Percentiles rank a stretch among this genome's conserved stretches.
Evolutionary conservation across 345 rosid species (phyloP).

Genomic region (Nasturtium officinale): DNA sequence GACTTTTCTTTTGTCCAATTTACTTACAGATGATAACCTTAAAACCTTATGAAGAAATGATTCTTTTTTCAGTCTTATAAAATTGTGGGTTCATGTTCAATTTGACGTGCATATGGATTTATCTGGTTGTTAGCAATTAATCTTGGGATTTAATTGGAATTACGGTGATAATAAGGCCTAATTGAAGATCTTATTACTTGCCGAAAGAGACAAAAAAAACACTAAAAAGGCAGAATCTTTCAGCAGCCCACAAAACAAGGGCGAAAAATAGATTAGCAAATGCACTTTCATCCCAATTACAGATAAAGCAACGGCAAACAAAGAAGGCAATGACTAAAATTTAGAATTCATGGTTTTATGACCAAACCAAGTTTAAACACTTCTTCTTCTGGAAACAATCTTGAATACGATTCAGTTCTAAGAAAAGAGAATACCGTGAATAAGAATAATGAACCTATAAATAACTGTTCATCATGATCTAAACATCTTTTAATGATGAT

Average conservation of each 20-base stretch:
- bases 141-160: background rate
- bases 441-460: constrained; percentile 29
- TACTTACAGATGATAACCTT: constrained; percentile 11
- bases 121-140: background rate
- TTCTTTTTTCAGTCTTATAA: background rate
- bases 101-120: background rate
- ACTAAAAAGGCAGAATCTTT: background rate
- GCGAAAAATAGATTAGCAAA: constrained; percentile 23
- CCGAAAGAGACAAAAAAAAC: background rate
- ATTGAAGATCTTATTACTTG: background rate
- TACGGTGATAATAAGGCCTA: background rate
- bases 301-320: background rate
- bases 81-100: background rate
- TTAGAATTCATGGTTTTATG: constrained; percentile 24
- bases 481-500: constrained; percentile 3
- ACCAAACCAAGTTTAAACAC: constrained; percentile 25
- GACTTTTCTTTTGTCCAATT: constrained; percentile 18
- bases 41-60: background rate
- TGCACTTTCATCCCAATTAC: constrained; percentile 21
- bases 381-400: constrained; percentile 27
- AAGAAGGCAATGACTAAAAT: background rate
- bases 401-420: constrained; percentile 9
- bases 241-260: background rate
- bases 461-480: constrained; percentile 9
- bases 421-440: constrained; percentile 2